Evolutionary conservation across 108 stramenopile species (phyloP), one percentile per base, ranked within the genome.

Genomic region (Fragilariopsis cylindrus): DNA sequence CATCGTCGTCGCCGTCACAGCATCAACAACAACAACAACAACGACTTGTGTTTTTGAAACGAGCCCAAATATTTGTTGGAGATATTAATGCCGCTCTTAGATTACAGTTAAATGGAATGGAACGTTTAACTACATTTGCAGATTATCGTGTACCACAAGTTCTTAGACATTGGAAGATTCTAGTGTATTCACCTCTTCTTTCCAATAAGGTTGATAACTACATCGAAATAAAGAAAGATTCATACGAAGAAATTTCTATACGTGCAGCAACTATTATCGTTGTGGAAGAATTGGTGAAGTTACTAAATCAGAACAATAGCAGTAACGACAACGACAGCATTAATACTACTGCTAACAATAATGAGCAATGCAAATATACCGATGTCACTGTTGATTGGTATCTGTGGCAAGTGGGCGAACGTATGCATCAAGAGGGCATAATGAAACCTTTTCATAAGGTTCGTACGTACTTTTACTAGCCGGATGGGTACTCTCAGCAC

Each of bases 81-180:
- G 97, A 97, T 80, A 43, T 92, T 48, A 88, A 94, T 79, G 95
- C 91, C 16, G 91, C 97, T 7, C 72, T 94, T 39, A 44, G 70
- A 9, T 50, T 77, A 16, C 60, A 77, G 11, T 73, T 76, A 60
- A 56, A 54, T 21, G 84, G 71, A 65, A 76, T 78, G 71, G 72
- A 81, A 11, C 73, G 79, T 40, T 47, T 97, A 47, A 96, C 97
- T 3, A 96, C 92, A 57, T 97, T 97, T 82, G 94, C 97, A 41
- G 97, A 97, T 72, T 97, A 97, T 75, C 88, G 97, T 30, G 89
- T 97, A 0, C 97, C 97, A 42, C 97, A 97, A 73, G 70, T 97
- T 15, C 78, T 97, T 16, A 90, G 95, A 1, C 83, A 93, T 74
- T 71, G 75, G 40, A 79, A 75, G 47, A 86, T 89, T n/a, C 50